These are phyloP conservation scores for Aristolochia fimbriata DNA, from an alignment of 164 flowering plant genomes.

Conservation along the genomic window DNA sequence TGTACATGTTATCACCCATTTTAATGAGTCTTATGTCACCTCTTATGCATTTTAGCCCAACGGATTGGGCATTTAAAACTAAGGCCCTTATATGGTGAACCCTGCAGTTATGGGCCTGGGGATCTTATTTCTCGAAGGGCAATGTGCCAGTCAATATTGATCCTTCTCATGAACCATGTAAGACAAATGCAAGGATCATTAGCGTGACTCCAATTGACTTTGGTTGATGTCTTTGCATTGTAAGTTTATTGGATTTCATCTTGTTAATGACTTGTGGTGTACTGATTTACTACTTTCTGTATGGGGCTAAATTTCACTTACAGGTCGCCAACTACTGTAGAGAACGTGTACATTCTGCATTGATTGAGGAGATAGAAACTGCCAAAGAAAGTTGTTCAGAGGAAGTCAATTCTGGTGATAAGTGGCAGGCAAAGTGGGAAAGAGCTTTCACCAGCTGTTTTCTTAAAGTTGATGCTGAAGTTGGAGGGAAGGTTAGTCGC, in stretches of 20 bases:
- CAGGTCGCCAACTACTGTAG: slow-evolving; percentile 79
- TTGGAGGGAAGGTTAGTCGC: slow-evolving; percentile 30
- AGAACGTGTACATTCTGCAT: slow-evolving; percentile 57
- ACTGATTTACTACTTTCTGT: background rate
- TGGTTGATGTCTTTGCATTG: background rate
- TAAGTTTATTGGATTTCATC: background rate
- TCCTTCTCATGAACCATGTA: background rate
- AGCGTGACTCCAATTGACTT: background rate
- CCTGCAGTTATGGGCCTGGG: too few relatives aligned
- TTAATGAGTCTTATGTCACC: too few relatives aligned
- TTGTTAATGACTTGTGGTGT: background rate
- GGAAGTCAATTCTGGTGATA: slow-evolving; percentile 10
- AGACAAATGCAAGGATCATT: background rate
- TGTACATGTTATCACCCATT: too few relatives aligned
- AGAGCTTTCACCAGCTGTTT: slow-evolving; percentile 47
- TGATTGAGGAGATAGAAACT: slow-evolving; percentile 47
- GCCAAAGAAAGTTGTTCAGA: slow-evolving; percentile 14
- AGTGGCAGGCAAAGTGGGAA: slow-evolving; percentile 43
- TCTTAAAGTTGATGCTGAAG: slow-evolving; percentile 53
- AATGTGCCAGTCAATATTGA: too few relatives aligned
- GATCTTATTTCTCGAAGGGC: too few relatives aligned
- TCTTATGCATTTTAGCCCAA: too few relatives aligned
- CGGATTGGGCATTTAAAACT: too few relatives aligned
- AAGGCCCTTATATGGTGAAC: too few relatives aligned
- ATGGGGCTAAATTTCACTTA: background rate